These are phyloP conservation scores for Solanum chmielewskii DNA, from an alignment of 257 asterid species.

Conservation along the genomic window DNA sequence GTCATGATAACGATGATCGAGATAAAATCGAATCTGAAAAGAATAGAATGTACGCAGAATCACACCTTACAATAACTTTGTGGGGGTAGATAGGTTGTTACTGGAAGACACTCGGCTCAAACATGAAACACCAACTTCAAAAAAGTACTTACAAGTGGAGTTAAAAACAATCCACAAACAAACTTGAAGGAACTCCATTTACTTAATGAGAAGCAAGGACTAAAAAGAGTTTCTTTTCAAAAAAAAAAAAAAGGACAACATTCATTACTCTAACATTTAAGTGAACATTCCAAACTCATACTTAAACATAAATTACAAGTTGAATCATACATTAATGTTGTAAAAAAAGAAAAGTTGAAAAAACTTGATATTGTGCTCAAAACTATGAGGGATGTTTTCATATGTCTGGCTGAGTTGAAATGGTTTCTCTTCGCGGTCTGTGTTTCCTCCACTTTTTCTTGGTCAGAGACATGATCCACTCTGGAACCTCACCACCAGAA, in stretches of 20 bases:
- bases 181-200: not conserved
- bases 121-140: not conserved
- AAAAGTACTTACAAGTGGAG: not conserved
- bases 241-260: no score
- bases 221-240: not conserved
- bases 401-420: constrained; percentile 27
- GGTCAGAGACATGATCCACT: constrained; percentile 47
- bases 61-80: not conserved
- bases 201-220: not conserved
- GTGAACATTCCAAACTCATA: not conserved
- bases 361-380: not conserved
- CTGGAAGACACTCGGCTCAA: not conserved
- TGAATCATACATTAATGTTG: not conserved
- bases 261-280: not conserved
- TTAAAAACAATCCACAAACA: not conserved
- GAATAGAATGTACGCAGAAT: not conserved
- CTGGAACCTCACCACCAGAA: constrained; percentile 79
- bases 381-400: not conserved
- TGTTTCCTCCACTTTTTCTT: constrained; percentile 85
- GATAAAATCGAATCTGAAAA: no score
- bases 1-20: no score
- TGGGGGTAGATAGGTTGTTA: not conserved
- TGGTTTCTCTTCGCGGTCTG: constrained; percentile 67
- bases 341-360: not conserved
- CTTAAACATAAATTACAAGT: not conserved